These are phyloP conservation scores for Neurospora sp. DNA, from an alignment of 495 filamentous ascomycete genomes.

Conservation along the genomic window DNA sequence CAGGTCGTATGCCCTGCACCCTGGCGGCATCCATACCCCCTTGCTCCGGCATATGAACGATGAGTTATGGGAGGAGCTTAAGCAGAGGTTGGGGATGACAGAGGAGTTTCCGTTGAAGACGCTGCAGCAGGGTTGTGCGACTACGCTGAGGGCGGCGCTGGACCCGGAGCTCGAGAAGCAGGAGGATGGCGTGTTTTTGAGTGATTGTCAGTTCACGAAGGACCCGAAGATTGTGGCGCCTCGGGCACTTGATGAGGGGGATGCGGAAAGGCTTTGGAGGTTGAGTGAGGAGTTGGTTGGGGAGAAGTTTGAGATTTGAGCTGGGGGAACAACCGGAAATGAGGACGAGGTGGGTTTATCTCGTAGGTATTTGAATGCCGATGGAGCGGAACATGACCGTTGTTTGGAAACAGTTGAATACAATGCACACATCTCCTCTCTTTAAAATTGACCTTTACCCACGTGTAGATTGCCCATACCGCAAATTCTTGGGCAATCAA, in stretches of 20 bases:
- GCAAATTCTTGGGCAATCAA: too few relatives aligned
- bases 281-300: conserved; percentile 35
- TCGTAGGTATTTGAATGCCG: neutral
- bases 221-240: conserved; percentile 22
- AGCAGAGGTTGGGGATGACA: conserved; percentile 17
- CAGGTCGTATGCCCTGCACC: conserved; percentile 32
- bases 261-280: conserved; percentile 30
- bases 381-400: neutral
- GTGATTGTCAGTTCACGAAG: conserved; percentile 23
- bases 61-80: conserved; percentile 11
- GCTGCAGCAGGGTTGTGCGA: conserved; percentile 32
- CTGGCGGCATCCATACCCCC: conserved; percentile 33
- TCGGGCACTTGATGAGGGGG: conserved; percentile 37
- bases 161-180: conserved; percentile 23
- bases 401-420: neutral
- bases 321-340: neutral
- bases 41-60: conserved; percentile 16
- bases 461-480: neutral
- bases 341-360: neutral
- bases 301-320: conserved; percentile 23
- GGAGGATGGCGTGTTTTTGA: conserved; percentile 30
- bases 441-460: neutral
- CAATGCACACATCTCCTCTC: neutral
- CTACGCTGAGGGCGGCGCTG: conserved; percentile 32
- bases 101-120: conserved; percentile 13